A percentile compares a stretch with the other conserved stretches of the same genome.
Evolutionary conservation across 2,329 filamentous ascomycete genomes (phyloP).

Genomic region (Colletotrichum caudatum): DNA sequence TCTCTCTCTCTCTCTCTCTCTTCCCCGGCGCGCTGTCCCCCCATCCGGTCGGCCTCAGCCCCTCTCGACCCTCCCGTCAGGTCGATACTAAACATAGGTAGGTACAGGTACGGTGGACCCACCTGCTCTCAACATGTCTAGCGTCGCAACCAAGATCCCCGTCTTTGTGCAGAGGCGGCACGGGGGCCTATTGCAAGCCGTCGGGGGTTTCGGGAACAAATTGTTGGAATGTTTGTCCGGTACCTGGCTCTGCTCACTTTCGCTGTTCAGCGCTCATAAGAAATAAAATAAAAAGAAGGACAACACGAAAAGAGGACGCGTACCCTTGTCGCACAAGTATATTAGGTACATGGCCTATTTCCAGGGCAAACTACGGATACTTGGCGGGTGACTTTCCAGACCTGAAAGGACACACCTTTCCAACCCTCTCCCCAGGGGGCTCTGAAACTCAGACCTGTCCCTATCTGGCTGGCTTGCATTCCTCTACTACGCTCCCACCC

Average conservation of each 20-base stretch:
- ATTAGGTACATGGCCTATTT: neutral
- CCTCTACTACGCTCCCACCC: conserved; percentile 23
- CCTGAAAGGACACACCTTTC: conserved; percentile 23
- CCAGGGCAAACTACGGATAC: neutral
- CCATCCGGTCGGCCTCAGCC: conserved; percentile 32
- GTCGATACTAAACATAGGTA: conserved; percentile 4
- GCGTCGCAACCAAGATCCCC: conserved; percentile 27
- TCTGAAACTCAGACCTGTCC: conserved; percentile 41
- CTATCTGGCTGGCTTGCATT: conserved; percentile 38
- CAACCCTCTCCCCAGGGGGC: conserved; percentile 31
- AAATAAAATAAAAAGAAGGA: too few relatives aligned
- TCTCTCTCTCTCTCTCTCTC: neutral
- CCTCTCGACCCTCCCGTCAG: conserved; percentile 26
- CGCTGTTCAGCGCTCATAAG: neutral
- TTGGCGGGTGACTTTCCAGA: conserved; percentile 18
- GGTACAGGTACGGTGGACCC: conserved; percentile 10
- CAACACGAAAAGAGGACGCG: neutral
- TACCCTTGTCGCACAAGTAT: neutral
- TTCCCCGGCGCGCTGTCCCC: conserved; percentile 26
- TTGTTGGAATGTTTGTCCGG: neutral
- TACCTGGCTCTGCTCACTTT: neutral
- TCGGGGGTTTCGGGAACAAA: neutral
- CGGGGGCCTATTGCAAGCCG: neutral
- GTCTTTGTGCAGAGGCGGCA: conserved; percentile 1
- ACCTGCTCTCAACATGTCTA: conserved; percentile 35